Evolutionary conservation across 345 rosid species (phyloP).

Genomic region (Lenwebbia sp.): DNA sequence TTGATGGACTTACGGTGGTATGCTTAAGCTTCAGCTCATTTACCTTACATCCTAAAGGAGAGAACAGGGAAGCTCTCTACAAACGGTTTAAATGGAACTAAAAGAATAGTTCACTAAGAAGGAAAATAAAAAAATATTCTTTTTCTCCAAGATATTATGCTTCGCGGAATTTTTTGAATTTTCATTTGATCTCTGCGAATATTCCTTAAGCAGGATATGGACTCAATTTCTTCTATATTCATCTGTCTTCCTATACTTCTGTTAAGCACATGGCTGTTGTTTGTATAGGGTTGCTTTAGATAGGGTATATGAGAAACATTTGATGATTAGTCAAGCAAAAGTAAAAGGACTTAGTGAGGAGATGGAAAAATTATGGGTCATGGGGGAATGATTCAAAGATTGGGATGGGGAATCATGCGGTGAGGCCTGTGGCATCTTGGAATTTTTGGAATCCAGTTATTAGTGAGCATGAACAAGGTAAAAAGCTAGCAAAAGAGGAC

Average conservation of each 20-base stretch:
- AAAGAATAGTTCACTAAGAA: not conserved
- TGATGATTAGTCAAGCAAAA: not conserved
- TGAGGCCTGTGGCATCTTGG: not conserved
- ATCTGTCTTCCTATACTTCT: not conserved
- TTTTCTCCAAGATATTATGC: not conserved
- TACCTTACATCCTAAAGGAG: not conserved
- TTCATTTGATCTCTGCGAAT: not conserved
- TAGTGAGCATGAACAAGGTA: not conserved
- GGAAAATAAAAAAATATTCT: not conserved
- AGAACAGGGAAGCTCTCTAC: fast-evolving
- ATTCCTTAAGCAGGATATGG: not conserved
- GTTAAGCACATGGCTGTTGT: not conserved
- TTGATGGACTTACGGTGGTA: not conserved
- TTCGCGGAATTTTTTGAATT: not conserved
- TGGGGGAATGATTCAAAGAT: not conserved
- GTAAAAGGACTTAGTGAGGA: fast-evolving
- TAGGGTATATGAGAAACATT: not conserved
- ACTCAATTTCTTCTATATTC: not conserved
- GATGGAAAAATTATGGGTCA: not conserved
- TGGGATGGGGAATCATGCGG: not conserved
- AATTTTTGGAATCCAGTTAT: not conserved
- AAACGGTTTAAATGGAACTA: not conserved
- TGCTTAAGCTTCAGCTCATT: not conserved
- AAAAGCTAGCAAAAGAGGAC: not conserved
- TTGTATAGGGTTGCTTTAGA: not conserved